Conservation (phyloP, 139 green algal species). For the Closterium sp. region DNA sequence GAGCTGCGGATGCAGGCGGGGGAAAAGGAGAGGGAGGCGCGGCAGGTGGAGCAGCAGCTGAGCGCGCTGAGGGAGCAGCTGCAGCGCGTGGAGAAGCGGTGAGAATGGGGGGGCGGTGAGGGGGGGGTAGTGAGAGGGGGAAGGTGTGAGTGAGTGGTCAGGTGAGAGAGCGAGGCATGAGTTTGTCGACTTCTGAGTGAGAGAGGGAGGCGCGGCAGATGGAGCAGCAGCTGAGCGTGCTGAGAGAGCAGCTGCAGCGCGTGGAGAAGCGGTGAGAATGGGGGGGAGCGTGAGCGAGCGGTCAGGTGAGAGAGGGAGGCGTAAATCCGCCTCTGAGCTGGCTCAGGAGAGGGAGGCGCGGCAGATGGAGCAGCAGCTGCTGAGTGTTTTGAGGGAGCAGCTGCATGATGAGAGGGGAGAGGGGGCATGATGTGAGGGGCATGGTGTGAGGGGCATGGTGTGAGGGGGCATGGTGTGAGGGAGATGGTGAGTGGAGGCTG, state of each 20-base stretch:
- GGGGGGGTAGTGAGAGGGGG: not conserved
- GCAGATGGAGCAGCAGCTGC: too few relatives aligned
- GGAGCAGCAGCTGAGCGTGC: not conserved
- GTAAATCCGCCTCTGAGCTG: too few relatives aligned
- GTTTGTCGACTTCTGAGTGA: not conserved
- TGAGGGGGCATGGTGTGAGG: not conserved
- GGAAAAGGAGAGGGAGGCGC: not conserved
- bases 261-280: not conserved
- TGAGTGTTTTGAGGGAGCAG: too few relatives aligned
- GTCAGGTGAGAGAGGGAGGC: too few relatives aligned
- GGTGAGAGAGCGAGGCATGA: not conserved
- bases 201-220: not conserved
- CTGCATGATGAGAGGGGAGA: too few relatives aligned
- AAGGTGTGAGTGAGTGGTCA: not conserved
- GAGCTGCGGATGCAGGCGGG: not conserved
- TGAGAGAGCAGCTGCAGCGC: not conserved
- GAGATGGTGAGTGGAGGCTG: not conserved
- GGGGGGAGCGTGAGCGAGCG: not conserved
- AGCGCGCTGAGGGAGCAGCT: too few relatives aligned
- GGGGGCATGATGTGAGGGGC: too few relatives aligned
- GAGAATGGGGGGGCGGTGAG: too few relatives aligned
- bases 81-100: too few relatives aligned
- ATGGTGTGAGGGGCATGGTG: too few relatives aligned
- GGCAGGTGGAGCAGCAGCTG: not conserved
- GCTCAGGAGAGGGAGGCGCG: too few relatives aligned